phyloP scores from a whole-genome alignment of 169 alveolate species.

The Cryptosporidium muris region DNA sequence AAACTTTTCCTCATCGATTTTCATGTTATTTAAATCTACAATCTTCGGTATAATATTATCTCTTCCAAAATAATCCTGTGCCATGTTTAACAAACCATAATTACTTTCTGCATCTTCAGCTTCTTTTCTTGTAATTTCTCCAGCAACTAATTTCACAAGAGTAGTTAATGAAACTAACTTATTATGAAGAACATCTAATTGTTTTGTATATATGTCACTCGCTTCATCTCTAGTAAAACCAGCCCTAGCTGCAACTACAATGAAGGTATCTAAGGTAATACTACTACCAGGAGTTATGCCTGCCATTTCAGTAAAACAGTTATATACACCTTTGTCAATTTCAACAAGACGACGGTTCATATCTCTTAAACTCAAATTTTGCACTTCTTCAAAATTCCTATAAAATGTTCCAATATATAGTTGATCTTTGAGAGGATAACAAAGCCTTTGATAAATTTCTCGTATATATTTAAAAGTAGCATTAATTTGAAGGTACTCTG shows the following conservation, averaged over 20 bases:
- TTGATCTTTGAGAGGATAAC: constrained; percentile 18
- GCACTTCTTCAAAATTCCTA: constrained; percentile 44
- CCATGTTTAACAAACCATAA: constrained; percentile 52
- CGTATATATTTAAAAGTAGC: constrained; percentile 45
- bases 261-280: constrained; percentile 39
- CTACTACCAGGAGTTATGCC: constrained; percentile 60
- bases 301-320: constrained; percentile 32
- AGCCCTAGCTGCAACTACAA: constrained; percentile 60
- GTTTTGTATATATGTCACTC: constrained; percentile 25
- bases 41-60: constrained; percentile 42
- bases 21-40: background rate
- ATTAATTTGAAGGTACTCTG: constrained; percentile 40
- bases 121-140: constrained; percentile 38
- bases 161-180: constrained; percentile 40
- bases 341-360: constrained; percentile 36
- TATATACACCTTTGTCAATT: constrained; percentile 45
- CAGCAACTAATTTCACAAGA: constrained; percentile 34
- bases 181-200: constrained; percentile 36
- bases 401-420: constrained; percentile 54
- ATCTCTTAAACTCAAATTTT: constrained; percentile 33
- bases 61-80: constrained; percentile 56
- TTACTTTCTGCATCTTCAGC: constrained; percentile 40
- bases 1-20: constrained; percentile 11
- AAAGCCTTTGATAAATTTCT: constrained; percentile 16
- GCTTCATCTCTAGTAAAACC: constrained; percentile 63